These are phyloP conservation scores for Xerocomus nothofagi DNA, from an alignment of 1,284 basidiomycete species.

Conservation along the genomic window DNA sequence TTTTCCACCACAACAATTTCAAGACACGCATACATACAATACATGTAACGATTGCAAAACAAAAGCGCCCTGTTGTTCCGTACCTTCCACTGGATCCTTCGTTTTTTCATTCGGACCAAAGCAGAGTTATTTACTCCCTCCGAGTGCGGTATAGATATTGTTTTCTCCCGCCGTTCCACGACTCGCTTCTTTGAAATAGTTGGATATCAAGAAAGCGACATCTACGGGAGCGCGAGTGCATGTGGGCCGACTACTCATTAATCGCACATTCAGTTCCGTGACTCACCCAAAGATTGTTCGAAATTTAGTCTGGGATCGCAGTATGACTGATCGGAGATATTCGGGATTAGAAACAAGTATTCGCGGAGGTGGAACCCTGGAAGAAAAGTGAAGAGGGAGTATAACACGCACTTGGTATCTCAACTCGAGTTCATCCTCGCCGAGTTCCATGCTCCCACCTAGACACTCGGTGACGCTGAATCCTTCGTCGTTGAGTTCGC, in stretches of 20 bases:
- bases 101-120: not conserved
- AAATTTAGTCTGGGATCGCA: constrained; percentile 83
- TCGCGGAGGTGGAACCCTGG: not conserved
- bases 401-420: constrained; percentile 73
- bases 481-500: constrained; percentile 90
- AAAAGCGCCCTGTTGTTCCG: not conserved
- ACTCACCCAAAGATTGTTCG: constrained; percentile 76
- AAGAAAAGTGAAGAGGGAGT: not conserved
- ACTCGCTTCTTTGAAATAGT: constrained; percentile 72
- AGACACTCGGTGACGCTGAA: constrained; percentile 89
- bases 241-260: not conserved
- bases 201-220: constrained; percentile 76
- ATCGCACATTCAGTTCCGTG: not conserved
- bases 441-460: constrained; percentile 80
- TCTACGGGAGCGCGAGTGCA: constrained; percentile 42
- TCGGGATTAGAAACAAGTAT: constrained; percentile 2
- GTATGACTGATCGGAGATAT: constrained; percentile 54
- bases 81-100: constrained; percentile 1
- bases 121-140: constrained; percentile 22
- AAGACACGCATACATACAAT: not conserved
- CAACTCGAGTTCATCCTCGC: constrained; percentile 69
- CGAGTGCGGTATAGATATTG: constrained; percentile 33
- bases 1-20: not conserved
- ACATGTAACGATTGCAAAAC: constrained; percentile 11
- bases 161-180: constrained; percentile 33